Evolutionary conservation across 495 filamentous ascomycete species (phyloP).

Genomic region (Neurospora tetraspora): DNA sequence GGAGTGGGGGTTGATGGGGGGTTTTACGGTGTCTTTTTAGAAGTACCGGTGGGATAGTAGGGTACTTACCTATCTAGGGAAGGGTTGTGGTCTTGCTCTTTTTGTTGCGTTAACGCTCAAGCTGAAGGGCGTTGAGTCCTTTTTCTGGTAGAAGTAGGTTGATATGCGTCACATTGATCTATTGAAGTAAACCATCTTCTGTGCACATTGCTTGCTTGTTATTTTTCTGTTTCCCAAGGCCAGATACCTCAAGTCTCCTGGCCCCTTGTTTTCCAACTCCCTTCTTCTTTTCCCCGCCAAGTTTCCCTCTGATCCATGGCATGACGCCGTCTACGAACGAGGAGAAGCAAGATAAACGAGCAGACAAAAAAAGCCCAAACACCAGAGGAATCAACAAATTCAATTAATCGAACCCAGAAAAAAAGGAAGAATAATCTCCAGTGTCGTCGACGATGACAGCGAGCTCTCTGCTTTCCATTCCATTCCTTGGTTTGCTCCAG

Average conservation of each 20-base stretch:
- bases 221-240: too few species aligned
- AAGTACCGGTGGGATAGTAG: not conserved
- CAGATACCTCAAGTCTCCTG: too few species aligned
- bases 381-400: too few species aligned
- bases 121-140: not conserved
- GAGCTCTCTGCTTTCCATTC: not conserved
- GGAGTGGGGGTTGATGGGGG: constrained; percentile 8
- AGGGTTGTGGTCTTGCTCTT: not conserved
- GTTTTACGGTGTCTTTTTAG: constrained; percentile 2
- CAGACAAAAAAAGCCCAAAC: not conserved
- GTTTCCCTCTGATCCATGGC: not conserved
- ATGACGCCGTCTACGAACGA: not conserved
- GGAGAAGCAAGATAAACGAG: not conserved
- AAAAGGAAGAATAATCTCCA: not conserved
- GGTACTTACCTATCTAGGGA: not conserved
- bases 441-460: not conserved
- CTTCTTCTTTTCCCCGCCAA: not conserved
- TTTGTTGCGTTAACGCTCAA: not conserved
- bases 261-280: not conserved
- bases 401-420: not conserved
- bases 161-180: not conserved
- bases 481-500: not conserved
- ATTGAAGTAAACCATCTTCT: not conserved
- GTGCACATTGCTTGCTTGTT: too few species aligned
- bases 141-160: not conserved